These are phyloP conservation scores for Backusella sp. DNA, from an alignment of 192 early-diverging fungal genomes.

Conservation along the genomic window DNA sequence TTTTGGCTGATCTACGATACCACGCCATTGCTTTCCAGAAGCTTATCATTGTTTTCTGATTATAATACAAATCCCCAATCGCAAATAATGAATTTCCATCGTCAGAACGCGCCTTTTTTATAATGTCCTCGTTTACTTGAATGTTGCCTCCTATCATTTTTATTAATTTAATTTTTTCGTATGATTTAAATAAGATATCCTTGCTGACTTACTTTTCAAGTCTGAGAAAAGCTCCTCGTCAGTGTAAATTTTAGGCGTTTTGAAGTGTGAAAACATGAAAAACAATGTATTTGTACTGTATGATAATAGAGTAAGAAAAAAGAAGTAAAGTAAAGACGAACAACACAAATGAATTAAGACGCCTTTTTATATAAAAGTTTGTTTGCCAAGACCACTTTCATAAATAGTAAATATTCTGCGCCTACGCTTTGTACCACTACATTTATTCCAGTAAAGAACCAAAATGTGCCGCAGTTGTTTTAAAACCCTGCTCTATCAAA, in stretches of 20 bases:
- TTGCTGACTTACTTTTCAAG: not conserved
- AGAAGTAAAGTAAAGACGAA: not conserved
- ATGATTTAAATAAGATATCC: not conserved
- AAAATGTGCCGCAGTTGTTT: not conserved
- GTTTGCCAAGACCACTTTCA: not conserved
- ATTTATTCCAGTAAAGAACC: too few species aligned
- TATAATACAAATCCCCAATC: not conserved
- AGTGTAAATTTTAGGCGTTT: not conserved
- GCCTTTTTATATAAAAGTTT: not conserved
- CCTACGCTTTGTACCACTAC: too few species aligned
- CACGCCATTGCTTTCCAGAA: slow-evolving; percentile 59
- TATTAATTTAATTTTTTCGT: too few species aligned
- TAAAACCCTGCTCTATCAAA: too few species aligned
- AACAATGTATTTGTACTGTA: not conserved
- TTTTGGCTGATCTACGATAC: slow-evolving; percentile 49
- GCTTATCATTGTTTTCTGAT: not conserved
- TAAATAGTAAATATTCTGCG: not conserved
- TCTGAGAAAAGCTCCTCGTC: not conserved
- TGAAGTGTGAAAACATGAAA: not conserved
- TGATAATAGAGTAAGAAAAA: not conserved
- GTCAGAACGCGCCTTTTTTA: not conserved
- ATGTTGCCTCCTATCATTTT: not conserved
- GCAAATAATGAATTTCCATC: not conserved
- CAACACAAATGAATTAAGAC: not conserved
- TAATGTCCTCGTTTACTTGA: not conserved